Conservation (phyloP, 1,284 basidiomycete species). For the Amylostereum areolatum region DNA sequence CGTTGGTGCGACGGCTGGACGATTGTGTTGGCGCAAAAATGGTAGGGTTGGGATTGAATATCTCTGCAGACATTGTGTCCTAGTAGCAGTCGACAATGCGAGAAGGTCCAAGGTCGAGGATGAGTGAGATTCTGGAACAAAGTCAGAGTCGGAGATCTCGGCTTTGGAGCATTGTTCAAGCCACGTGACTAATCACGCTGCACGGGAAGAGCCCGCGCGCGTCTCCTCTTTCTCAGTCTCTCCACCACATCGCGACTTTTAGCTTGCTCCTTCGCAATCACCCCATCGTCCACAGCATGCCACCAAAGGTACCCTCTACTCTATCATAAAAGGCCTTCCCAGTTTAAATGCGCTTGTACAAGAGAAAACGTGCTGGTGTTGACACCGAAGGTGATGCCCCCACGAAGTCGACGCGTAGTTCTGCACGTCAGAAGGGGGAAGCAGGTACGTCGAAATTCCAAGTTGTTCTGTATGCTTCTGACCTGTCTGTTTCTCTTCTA, state of each 20-base stretch:
- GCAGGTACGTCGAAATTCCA: conserved; percentile 4
- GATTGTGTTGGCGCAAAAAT: conserved; percentile 25
- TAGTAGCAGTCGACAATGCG: neutral
- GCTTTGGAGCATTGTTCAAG: too few relatives aligned
- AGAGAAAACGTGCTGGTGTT: conserved; percentile 38
- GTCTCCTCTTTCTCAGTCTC: neutral
- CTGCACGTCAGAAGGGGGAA: conserved; percentile 21
- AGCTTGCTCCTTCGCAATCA: too few relatives aligned
- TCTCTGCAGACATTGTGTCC: conserved; percentile 24
- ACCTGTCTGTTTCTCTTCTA: neutral
- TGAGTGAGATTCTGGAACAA: neutral
- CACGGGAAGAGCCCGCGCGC: neutral
- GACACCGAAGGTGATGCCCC: conserved; percentile 25
- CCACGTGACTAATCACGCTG: too few relatives aligned
- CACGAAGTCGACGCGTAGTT: conserved; percentile 43
- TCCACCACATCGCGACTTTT: neutral
- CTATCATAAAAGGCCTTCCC: neutral
- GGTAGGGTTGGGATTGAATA: conserved; percentile 32
- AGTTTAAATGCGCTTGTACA: conserved; percentile 3
- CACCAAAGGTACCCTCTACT: conserved; percentile 14
- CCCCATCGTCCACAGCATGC: conserved; percentile 7
- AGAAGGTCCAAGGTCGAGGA: neutral
- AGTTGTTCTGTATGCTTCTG: neutral
- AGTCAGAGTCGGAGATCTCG: too few relatives aligned
- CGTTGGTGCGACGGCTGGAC: conserved; percentile 14